Conservation (phyloP, 2,329 filamentous ascomycete species). For the Ophiocordyceps camponoti-floridani region DNA sequence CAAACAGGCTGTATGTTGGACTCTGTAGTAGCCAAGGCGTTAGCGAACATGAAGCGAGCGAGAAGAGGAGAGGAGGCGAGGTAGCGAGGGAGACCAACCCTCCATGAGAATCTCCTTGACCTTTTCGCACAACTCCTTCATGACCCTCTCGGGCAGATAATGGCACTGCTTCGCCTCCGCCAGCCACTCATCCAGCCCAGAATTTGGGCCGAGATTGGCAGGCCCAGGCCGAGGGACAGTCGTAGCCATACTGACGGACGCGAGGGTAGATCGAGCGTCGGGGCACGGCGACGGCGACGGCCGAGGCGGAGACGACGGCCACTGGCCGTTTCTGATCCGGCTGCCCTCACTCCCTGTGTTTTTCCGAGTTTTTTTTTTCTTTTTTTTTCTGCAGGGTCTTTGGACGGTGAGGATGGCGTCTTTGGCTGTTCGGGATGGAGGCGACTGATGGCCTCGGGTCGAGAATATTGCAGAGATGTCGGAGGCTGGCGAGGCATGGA, state of each 20-base stretch:
- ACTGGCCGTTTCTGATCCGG: too few species aligned
- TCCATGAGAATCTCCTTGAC: slow-evolving; percentile 99
- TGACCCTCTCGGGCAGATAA: slow-evolving; percentile 85
- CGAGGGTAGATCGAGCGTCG: neutral
- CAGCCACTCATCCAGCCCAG: slow-evolving; percentile 88
- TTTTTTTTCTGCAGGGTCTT: too few species aligned
- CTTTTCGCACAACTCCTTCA: slow-evolving; percentile 98
- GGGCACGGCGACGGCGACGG: neutral
- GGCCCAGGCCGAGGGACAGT: slow-evolving; percentile 75
- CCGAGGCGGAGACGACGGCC: neutral
- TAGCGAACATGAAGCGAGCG: slow-evolving; percentile 2
- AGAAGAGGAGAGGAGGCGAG: neutral
- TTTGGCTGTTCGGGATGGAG: neutral
- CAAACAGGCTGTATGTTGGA: slow-evolving; percentile 98
- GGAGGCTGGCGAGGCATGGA: neutral
- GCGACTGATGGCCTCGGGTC: neutral
- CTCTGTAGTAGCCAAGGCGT: slow-evolving; percentile 32
- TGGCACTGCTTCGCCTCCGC: slow-evolving; percentile 94
- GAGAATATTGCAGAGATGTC: neutral
- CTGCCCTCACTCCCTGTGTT: too few species aligned
- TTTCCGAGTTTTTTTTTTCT: too few species aligned
- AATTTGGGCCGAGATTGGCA: slow-evolving; percentile 65
- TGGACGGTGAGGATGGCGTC: neutral
- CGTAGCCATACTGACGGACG: slow-evolving; percentile 15
- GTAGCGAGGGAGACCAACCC: slow-evolving; percentile 30